Conservation (phyloP, 2,329 filamentous ascomycete species). For the Sarocladiaceae sp. region DNA sequence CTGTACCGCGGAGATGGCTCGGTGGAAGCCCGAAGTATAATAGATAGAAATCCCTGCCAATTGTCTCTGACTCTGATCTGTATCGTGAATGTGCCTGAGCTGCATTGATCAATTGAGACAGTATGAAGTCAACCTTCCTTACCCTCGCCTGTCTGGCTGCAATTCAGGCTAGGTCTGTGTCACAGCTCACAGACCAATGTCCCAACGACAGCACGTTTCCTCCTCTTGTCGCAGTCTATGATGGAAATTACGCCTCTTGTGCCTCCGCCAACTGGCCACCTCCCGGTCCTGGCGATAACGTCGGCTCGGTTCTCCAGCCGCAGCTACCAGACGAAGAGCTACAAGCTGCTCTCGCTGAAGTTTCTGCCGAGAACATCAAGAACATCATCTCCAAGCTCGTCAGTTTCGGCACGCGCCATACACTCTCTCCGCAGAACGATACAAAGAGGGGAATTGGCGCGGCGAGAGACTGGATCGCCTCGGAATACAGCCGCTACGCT, state of each 20-base stretch:
- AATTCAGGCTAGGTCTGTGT: background rate
- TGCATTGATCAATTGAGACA: background rate
- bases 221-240: slow-evolving; percentile 5
- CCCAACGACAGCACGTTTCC: slow-evolving; percentile 7
- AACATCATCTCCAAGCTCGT: slow-evolving; percentile 46
- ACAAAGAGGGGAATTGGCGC: slow-evolving; percentile 47
- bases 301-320: slow-evolving; percentile 15
- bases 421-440: slow-evolving; percentile 45
- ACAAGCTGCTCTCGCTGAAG: slow-evolving; percentile 19
- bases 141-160: background rate
- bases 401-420: slow-evolving; percentile 51
- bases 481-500: slow-evolving; percentile 42
- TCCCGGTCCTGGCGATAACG: slow-evolving; percentile 11
- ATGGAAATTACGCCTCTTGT: slow-evolving; percentile 13
- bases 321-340: slow-evolving; percentile 18
- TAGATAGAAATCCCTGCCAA: too few species aligned
- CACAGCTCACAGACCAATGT: background rate
- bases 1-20: too few species aligned
- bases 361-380: slow-evolving; percentile 37
- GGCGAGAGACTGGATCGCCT: slow-evolving; percentile 49
- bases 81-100: too few species aligned
- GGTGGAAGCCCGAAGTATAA: too few species aligned
- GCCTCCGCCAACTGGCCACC: slow-evolving; percentile 18
- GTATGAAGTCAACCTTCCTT: background rate
- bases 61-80: too few species aligned